Percentiles rank a stretch among this genome's conserved stretches.
These are phyloP conservation scores for Edhazardia aedis DNA, from an alignment of 371 early-diverging fungal genomes.

Conservation along the genomic window DNA sequence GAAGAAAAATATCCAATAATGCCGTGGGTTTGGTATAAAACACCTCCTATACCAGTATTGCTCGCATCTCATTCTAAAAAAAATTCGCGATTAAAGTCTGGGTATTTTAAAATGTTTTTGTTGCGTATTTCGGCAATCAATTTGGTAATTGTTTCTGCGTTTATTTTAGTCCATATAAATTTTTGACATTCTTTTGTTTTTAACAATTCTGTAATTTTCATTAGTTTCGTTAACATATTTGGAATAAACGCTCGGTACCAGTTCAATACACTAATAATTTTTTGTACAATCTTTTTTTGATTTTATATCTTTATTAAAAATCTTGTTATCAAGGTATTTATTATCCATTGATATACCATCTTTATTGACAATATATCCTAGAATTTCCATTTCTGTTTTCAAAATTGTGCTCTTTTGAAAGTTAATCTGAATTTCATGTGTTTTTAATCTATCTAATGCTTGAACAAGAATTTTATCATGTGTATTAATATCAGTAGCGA, in stretches of 20 bases:
- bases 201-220: background rate
- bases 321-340: conserved; percentile 20
- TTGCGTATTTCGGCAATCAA: background rate
- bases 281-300: conserved; percentile 17
- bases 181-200: background rate
- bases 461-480: conserved; percentile 36
- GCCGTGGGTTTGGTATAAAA: conserved; percentile 36
- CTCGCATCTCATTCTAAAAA: conserved; percentile 43
- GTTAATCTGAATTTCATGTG: conserved; percentile 36
- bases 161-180: background rate
- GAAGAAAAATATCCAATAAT: background rate
- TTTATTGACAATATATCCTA: conserved; percentile 40
- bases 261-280: conserved; percentile 32
- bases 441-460: conserved; percentile 37
- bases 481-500: conserved; percentile 26
- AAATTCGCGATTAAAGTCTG: conserved; percentile 23
- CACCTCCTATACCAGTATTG: conserved; percentile 29
- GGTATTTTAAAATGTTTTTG: conserved; percentile 8
- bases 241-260: conserved; percentile 42
- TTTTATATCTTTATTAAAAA: conserved; percentile 13
- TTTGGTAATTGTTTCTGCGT: background rate
- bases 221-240: conserved; percentile 14
- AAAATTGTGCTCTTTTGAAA: conserved; percentile 44
- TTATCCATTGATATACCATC: conserved; percentile 26
- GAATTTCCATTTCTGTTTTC: conserved; percentile 19